These are phyloP conservation scores for Thermothelomyces thermophilus DNA, from an alignment of 2,329 filamentous ascomycete species.

Conservation along the genomic window DNA sequence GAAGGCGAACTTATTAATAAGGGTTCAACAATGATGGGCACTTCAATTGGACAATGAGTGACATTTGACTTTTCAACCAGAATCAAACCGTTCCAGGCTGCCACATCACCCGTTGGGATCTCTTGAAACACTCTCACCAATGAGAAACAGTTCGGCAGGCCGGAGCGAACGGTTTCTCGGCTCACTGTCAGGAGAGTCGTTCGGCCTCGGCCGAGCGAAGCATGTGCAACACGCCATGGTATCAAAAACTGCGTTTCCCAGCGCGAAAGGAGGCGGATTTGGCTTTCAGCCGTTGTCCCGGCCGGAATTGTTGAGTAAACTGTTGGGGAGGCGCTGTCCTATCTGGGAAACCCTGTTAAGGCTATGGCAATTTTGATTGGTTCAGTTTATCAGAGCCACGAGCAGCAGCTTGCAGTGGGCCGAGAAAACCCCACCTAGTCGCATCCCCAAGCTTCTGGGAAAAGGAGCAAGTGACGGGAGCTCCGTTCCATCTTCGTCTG, in stretches of 20 bases:
- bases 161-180: conserved; percentile 5
- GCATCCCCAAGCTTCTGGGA: conserved; percentile 1
- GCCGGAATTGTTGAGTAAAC: conserved; percentile 23
- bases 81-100: background rate
- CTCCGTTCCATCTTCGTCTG: background rate
- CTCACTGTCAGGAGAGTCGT: conserved; percentile 8
- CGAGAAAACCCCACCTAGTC: background rate
- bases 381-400: background rate
- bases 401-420: background rate
- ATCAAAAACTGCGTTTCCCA: conserved; percentile 13
- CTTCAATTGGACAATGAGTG: background rate
- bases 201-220: conserved; percentile 20
- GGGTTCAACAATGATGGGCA: conserved; percentile 1
- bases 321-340: conserved; percentile 15
- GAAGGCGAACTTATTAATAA: conserved; percentile 6
- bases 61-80: background rate
- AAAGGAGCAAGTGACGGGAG: background rate
- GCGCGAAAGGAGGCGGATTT: conserved; percentile 4
- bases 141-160: conserved; percentile 10
- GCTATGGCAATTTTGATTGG: conserved; percentile 10
- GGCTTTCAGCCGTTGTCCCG: conserved; percentile 12
- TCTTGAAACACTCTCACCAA: conserved; percentile 5
- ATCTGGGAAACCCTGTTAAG: conserved; percentile 1
- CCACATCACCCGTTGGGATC: conserved; percentile 14
- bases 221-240: conserved; percentile 21